These are phyloP conservation scores for Triangularia verruculosa DNA, from an alignment of 2,329 filamentous ascomycete species.

Conservation along the genomic window DNA sequence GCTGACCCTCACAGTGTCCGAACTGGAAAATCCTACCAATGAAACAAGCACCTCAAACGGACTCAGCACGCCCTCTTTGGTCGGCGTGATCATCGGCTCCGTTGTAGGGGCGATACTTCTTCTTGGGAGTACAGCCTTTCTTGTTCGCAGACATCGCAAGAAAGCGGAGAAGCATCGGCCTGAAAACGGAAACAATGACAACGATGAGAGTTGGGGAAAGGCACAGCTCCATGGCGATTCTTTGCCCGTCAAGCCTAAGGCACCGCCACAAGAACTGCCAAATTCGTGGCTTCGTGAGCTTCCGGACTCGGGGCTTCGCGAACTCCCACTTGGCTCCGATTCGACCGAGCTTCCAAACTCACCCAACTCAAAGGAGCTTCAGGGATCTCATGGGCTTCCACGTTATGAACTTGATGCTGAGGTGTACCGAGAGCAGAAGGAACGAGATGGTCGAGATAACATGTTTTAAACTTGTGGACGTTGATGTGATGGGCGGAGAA, in stretches of 20 bases:
- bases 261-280: background rate
- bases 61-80: background rate
- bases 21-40: background rate
- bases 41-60: background rate
- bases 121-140: background rate
- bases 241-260: background rate
- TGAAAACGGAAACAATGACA: background rate
- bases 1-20: background rate
- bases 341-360: background rate
- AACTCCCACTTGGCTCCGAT: background rate
- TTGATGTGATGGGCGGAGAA: too few species aligned
- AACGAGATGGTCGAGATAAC: background rate
- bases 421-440: background rate
- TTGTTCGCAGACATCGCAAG: background rate
- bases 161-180: background rate
- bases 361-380: background rate
- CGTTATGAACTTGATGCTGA: background rate
- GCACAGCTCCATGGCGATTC: background rate
- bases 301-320: background rate
- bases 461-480: background rate
- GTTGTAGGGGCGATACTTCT: background rate
- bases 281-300: background rate
- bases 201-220: background rate
- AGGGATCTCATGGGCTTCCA: background rate
- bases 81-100: background rate